phyloP scores from a whole-genome alignment of 1,284 basidiomycete species.

The Ganoderma leucocontextum region DNA sequence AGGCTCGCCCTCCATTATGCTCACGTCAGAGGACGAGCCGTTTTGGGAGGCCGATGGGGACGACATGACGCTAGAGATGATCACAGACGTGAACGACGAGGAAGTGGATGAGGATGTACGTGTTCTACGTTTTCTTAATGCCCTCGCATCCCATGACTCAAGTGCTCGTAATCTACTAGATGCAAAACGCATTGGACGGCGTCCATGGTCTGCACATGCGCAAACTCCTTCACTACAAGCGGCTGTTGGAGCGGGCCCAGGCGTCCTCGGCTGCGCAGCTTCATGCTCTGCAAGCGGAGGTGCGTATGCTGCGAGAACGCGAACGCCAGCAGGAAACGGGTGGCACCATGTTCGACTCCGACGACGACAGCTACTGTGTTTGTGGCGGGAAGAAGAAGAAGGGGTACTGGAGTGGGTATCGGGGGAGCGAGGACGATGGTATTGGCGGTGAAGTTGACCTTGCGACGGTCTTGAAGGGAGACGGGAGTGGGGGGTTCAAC shows the following conservation, averaged over 20 bases:
- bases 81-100: constrained; percentile 72
- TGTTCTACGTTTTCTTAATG: constrained; percentile 13
- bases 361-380: constrained; percentile 57
- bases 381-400: constrained; percentile 65
- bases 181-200: constrained; percentile 61
- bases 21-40: constrained; percentile 35
- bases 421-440: constrained; percentile 49
- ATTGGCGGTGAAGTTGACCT: constrained; percentile 54
- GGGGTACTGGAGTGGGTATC: constrained; percentile 72
- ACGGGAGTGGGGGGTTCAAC: constrained; percentile 64
- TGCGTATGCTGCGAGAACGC: constrained; percentile 59
- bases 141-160: constrained; percentile 13
- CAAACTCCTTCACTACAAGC: constrained; percentile 76
- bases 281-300: constrained; percentile 80
- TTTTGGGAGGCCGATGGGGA: constrained; percentile 51
- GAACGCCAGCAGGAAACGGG: constrained; percentile 42
- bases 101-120: constrained; percentile 74
- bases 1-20: constrained; percentile 28
- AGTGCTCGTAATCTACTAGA: constrained; percentile 46
- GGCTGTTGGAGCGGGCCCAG: constrained; percentile 79
- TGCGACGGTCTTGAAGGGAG: constrained; percentile 57
- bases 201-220: constrained; percentile 67
- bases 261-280: constrained; percentile 78
- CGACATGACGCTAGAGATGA: constrained; percentile 66
- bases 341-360: constrained; percentile 28